Base-by-base conservation (phyloP, 2,329 filamentous ascomycete genomes). In the Xylaria arbuscula region DNA sequence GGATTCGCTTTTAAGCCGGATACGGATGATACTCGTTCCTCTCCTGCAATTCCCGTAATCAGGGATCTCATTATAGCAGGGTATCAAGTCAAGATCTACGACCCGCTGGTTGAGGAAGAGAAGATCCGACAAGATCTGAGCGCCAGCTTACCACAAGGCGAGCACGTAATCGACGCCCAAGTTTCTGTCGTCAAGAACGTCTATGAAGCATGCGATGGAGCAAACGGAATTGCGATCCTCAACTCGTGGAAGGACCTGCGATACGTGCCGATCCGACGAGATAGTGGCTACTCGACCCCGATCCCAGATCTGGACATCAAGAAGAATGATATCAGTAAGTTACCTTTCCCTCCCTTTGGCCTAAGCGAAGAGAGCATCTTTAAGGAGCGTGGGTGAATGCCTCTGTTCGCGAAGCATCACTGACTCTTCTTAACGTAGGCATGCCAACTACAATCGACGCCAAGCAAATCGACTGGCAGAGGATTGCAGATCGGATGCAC, bases 171-270 rank as follows among this genome's bases (percentile, higher is more conserved):
- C 5, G 45, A 22, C 9, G 45, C 22, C 19, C 45, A 48, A 48
- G 45, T 48, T 22, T 48, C 19, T 11, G 45, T 48, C 9, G 45
- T 11, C 17, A 24, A 48, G 19, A 48, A 19, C 19, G 45, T 48
- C 3, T 48, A 48, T 48, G 45, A 48, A 48, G 45, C 45, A 48
- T 48, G 45, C 17, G 45, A 48, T 8, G 45, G 45, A 48, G 45
- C 45, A 13, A 48, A 48, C 10, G 45, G 45, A 4, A 48, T 48
- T n/a, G 45, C 45, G 45, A 48, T 48, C 11, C 45, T 48, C 19
- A 48, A 48, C 19, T 48, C 45, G 19, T 48, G 45, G 45, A 48
- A 48, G 45, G 45, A 48, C 19, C 19, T 48, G 45, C 45, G 45
- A n/a, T 48, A 48, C 11, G 45, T 48, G 45, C 45, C 45, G 13